These are phyloP conservation scores for Russula sp. DNA, from an alignment of 768 basidiomycete species.

Conservation along the genomic window DNA sequence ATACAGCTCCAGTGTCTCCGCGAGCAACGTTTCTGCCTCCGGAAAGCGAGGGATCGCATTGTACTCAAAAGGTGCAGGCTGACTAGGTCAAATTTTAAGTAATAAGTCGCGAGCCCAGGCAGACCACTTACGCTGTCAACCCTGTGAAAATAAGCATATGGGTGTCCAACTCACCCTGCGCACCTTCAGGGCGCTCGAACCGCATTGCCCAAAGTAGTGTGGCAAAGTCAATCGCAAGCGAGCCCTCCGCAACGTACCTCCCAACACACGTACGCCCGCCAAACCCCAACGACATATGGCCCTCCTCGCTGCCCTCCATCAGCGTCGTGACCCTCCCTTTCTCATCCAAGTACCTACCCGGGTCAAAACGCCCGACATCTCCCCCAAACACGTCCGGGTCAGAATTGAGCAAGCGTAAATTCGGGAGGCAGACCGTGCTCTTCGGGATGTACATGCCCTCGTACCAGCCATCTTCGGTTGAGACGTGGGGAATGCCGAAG, in stretches of 20 bases:
- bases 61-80: conserved; percentile 18
- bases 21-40: neutral
- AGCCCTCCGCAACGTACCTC: conserved; percentile 29
- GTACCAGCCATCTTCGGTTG: conserved; percentile 11
- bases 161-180: neutral
- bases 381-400: neutral
- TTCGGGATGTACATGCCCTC: conserved; percentile 20
- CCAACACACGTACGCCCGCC: conserved; percentile 32
- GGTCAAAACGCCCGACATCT: neutral
- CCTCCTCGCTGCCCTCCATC: conserved; percentile 27
- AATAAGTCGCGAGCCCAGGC: neutral
- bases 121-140: conserved; percentile 11
- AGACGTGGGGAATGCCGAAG: conserved; percentile 18
- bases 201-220: conserved; percentile 26
- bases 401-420: conserved; percentile 4
- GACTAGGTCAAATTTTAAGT: neutral
- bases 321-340: neutral
- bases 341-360: neutral
- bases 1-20: neutral
- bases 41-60: conserved; percentile 17
- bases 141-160: neutral
- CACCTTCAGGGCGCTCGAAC: no score
- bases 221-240: conserved; percentile 31
- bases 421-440: conserved; percentile 3
- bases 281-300: conserved; percentile 28